Conservation (phyloP, 345 rosid genomes). For the Eucalyptus paniculata region DNA sequence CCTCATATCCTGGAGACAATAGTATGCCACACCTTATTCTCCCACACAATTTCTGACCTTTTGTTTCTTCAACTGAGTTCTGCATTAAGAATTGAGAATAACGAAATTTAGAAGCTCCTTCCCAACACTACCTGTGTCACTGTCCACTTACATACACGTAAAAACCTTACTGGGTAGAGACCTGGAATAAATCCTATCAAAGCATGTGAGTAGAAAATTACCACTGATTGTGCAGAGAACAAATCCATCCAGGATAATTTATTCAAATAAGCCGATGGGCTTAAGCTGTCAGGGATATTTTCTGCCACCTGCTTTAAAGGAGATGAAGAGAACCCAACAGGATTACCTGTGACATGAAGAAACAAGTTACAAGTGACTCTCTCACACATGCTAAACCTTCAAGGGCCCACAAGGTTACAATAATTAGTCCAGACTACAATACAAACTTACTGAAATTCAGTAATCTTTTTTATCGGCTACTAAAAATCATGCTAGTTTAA, state of each 20-base stretch:
- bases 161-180: not conserved
- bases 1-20: conserved; percentile 41
- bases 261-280: conserved; percentile 31
- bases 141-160: not conserved
- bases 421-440: not conserved
- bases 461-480: not conserved
- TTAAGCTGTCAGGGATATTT: conserved; percentile 20
- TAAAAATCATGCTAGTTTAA: not conserved
- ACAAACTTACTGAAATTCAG: not conserved
- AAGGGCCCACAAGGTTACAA: not conserved
- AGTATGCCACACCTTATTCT: conserved; percentile 69
- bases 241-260: conserved; percentile 63
- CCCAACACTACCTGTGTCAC: not conserved
- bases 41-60: conserved; percentile 21
- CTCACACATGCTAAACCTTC: not conserved
- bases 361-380: not conserved
- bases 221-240: conserved; percentile 35
- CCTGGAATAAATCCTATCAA: not conserved
- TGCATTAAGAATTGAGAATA: not conserved
- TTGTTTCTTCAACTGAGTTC: conserved; percentile 2
- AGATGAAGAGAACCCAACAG: conserved; percentile 66
- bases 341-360: conserved; percentile 36
- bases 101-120: not conserved
- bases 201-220: conserved; percentile 3
- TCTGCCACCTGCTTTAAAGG: conserved; percentile 57